Conservation (phyloP, 2,329 filamentous ascomycete species). For the Sporothrix inflata region DNA sequence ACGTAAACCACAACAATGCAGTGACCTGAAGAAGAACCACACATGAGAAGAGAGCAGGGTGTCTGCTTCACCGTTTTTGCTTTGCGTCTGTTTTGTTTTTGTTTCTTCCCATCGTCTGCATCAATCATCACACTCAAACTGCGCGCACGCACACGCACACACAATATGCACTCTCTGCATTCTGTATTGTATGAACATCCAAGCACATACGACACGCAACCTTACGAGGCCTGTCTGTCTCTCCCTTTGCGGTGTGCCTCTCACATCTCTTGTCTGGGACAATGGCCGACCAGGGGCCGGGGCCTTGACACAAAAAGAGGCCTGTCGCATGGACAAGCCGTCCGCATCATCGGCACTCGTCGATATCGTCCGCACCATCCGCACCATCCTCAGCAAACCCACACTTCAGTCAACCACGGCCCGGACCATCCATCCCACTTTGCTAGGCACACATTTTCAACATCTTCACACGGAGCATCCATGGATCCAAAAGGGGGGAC, state of each 20-base stretch:
- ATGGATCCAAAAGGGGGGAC: not conserved
- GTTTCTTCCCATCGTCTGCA: not conserved
- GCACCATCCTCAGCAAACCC: not conserved
- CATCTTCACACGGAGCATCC: not conserved
- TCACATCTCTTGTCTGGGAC: slow-evolving; percentile 10
- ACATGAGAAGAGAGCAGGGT: not conserved
- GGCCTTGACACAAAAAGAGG: not conserved
- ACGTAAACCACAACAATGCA: not conserved
- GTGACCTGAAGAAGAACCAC: slow-evolving; percentile 12
- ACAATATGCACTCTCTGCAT: not conserved
- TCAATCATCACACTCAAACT: not conserved
- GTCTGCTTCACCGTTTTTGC: not conserved
- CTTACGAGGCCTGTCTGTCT: not conserved
- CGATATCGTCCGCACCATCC: not conserved
- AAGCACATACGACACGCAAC: not conserved
- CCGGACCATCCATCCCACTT: not conserved
- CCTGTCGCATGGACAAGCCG: not conserved
- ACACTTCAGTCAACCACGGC: slow-evolving; percentile 6
- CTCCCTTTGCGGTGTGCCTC: not conserved
- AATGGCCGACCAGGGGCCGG: not conserved
- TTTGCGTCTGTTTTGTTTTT: slow-evolving; percentile 10
- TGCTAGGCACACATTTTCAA: not conserved
- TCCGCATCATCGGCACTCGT: slow-evolving; percentile 1
- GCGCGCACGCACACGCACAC: not conserved
- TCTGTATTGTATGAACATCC: not conserved